Evolutionary conservation across 176 grass and related monocot genomes (phyloP).

Genomic region (Miscanthus lutarioriparius): DNA sequence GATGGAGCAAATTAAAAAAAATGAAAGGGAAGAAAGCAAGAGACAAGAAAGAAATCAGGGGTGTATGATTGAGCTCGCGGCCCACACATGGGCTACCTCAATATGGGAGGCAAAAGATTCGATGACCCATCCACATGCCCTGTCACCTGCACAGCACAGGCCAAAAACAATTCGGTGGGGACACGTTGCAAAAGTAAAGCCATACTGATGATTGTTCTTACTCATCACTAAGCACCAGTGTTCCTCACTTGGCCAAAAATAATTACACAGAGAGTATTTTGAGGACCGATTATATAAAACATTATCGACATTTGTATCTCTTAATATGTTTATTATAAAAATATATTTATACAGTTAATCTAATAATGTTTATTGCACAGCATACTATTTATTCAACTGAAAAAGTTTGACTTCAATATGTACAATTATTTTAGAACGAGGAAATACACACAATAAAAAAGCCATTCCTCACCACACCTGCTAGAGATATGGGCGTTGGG

Average conservation of each 20-base stretch:
- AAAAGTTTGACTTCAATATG: background rate
- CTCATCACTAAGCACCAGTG: background rate
- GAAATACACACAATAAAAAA: background rate
- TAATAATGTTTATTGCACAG: too few species aligned
- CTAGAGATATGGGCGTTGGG: background rate
- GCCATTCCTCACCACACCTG: background rate
- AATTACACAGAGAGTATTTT: too few species aligned
- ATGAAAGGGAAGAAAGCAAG: background rate
- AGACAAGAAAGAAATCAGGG: background rate
- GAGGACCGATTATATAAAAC: too few species aligned
- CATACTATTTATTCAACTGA: too few species aligned
- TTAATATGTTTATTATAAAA: background rate
- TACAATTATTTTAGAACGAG: background rate
- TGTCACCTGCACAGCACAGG: background rate
- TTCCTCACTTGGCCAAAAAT: background rate
- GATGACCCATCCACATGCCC: constrained; percentile 14
- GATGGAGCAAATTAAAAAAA: background rate
- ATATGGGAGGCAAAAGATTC: constrained; percentile 39
- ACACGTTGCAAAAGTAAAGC: constrained; percentile 28
- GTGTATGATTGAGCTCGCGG: constrained; percentile 30
- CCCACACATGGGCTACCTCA: constrained; percentile 37
- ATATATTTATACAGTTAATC: background rate
- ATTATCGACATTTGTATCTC: background rate
- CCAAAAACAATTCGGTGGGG: background rate
- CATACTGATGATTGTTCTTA: background rate